Evolutionary conservation across 2,329 filamentous ascomycete species (phyloP).

Genomic region (Cylindrodendrum hubeiense): DNA sequence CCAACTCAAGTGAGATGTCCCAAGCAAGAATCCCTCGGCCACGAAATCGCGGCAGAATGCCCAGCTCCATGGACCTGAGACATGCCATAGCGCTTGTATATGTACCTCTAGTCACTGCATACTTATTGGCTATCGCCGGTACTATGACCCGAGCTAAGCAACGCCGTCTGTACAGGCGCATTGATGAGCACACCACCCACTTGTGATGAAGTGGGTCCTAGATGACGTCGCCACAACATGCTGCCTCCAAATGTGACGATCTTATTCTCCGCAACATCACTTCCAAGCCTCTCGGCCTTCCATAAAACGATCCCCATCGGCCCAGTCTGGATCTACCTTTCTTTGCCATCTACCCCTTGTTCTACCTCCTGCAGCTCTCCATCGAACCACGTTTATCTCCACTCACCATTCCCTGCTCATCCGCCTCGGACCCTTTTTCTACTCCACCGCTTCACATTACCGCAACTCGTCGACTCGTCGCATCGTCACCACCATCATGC

Average conservation of each 20-base stretch:
- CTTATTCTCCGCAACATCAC: constrained; percentile 47
- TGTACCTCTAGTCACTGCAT: neutral
- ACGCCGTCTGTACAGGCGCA: constrained; percentile 16
- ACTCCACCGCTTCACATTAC: constrained; percentile 31
- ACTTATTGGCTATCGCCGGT: neutral
- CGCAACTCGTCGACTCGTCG: constrained; percentile 20
- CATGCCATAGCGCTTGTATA: constrained; percentile 6
- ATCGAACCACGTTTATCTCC: constrained; percentile 35
- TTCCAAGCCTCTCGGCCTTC: constrained; percentile 34
- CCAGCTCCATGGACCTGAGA: constrained; percentile 38
- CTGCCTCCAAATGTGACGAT: constrained; percentile 42
- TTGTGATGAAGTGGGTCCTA: constrained; percentile 39
- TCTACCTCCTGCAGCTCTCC: constrained; percentile 33
- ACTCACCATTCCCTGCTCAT: constrained; percentile 37
- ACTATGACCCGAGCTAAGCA: neutral
- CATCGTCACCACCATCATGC: constrained; percentile 71
- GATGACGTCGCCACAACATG: constrained; percentile 45
- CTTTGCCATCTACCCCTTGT: constrained; percentile 39
- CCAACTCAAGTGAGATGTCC: constrained; percentile 31
- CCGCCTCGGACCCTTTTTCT: constrained; percentile 30
- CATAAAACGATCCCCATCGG: constrained; percentile 45
- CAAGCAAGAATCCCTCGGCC: constrained; percentile 33
- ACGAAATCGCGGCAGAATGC: constrained; percentile 18
- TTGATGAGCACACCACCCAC: constrained; percentile 30
- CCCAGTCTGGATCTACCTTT: constrained; percentile 36